Evolutionary conservation across 1,139 yeast genomes (phyloP).

Genomic region (Debaryomyces fabryi): DNA sequence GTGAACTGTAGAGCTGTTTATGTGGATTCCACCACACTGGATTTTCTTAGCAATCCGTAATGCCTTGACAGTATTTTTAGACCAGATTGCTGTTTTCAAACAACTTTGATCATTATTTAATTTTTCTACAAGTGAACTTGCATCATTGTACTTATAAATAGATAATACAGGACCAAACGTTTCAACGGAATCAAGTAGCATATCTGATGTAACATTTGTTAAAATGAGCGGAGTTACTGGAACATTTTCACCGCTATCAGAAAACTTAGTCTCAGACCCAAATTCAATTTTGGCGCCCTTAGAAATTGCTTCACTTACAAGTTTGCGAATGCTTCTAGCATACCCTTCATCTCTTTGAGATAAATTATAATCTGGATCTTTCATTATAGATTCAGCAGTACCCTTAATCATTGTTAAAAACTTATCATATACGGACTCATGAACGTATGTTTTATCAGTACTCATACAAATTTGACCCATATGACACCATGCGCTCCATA

Average conservation of each 20-base stretch:
- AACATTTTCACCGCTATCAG: slow-evolving; percentile 11
- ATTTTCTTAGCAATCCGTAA: slow-evolving; percentile 37
- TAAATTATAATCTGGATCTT: slow-evolving; percentile 25
- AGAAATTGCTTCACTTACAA: slow-evolving; percentile 44
- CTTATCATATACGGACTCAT: slow-evolving; percentile 33
- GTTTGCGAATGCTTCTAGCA: slow-evolving; percentile 23
- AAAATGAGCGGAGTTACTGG: slow-evolving; percentile 35
- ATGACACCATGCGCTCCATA: slow-evolving; percentile 42
- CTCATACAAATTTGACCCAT: slow-evolving; percentile 53
- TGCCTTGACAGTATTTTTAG: slow-evolving; percentile 43
- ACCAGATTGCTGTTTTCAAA: slow-evolving; percentile 60
- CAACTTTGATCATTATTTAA: slow-evolving; percentile 44
- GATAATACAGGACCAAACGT: slow-evolving; percentile 53
- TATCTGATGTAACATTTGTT: slow-evolving; percentile 32
- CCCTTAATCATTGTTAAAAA: slow-evolving; percentile 25
- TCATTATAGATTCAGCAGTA: slow-evolving; percentile 19
- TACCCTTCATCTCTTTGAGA: slow-evolving; percentile 34
- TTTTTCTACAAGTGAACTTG: slow-evolving; percentile 29
- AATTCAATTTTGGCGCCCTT: slow-evolving; percentile 43
- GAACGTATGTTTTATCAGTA: slow-evolving; percentile 40
- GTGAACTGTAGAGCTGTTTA: slow-evolving; percentile 49
- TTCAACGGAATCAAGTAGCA: slow-evolving; percentile 39
- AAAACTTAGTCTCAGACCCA: slow-evolving; percentile 17
- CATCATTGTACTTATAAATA: slow-evolving; percentile 35
- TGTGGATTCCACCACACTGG: slow-evolving; percentile 54